Evolutionary conservation across 2,329 filamentous ascomycete genomes (phyloP).

Genomic region (Metarhizium guizhouense): DNA sequence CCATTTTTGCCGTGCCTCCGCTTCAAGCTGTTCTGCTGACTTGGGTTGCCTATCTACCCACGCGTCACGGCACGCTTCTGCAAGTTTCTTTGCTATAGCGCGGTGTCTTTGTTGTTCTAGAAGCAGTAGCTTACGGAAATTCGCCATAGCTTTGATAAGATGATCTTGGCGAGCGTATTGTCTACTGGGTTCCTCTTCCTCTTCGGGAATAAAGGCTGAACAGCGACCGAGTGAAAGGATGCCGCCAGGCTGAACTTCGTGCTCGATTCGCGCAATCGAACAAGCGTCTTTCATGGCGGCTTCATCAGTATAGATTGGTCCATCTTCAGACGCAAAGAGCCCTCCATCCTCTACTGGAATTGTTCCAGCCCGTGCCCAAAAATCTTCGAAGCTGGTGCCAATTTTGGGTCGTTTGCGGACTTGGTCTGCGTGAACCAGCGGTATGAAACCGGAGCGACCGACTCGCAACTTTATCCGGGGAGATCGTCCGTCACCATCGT

Average conservation of each 20-base stretch:
- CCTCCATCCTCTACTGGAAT: slow-evolving; percentile 52
- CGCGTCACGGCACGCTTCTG: slow-evolving; percentile 67
- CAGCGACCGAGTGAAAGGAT: slow-evolving; percentile 63
- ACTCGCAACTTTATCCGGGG: slow-evolving; percentile 43
- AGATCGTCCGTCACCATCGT: slow-evolving; percentile 20
- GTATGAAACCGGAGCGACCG: slow-evolving; percentile 31
- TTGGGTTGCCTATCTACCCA: slow-evolving; percentile 69
- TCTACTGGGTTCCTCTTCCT: slow-evolving; percentile 60
- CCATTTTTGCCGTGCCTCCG: slow-evolving; percentile 62
- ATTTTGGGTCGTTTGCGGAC: slow-evolving; percentile 44
- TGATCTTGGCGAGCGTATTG: slow-evolving; percentile 89
- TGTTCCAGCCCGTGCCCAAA: slow-evolving; percentile 38
- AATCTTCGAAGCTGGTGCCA: slow-evolving; percentile 48
- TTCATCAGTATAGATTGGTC: slow-evolving; percentile 48
- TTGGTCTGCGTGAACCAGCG: slow-evolving; percentile 51
- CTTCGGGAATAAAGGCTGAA: slow-evolving; percentile 64
- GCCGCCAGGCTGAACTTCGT: slow-evolving; percentile 67
- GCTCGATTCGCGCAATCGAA: slow-evolving; percentile 59
- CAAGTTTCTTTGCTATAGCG: slow-evolving; percentile 67
- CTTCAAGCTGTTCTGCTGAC: slow-evolving; percentile 70
- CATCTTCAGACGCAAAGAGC: slow-evolving; percentile 45
- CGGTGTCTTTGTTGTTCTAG: slow-evolving; percentile 73
- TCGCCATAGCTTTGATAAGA: slow-evolving; percentile 66
- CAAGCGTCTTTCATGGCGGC: slow-evolving; percentile 59
- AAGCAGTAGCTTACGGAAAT: slow-evolving; percentile 72